Evolutionary conservation across 2,329 filamentous ascomycete species (phyloP).

Genomic region (Podosphaera aphanis): DNA sequence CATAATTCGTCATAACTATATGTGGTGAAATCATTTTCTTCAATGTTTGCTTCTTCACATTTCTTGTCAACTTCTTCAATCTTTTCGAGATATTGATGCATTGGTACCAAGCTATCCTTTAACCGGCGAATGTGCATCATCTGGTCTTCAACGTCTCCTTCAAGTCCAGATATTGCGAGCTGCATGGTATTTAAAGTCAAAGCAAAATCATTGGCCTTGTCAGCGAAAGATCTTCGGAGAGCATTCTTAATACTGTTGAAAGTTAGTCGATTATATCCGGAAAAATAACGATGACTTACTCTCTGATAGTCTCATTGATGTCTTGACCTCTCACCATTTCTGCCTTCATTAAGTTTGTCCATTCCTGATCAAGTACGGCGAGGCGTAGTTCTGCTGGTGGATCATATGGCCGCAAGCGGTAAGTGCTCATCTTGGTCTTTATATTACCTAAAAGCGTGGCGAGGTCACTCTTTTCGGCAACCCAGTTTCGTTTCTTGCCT

Average conservation of each 20-base stretch:
- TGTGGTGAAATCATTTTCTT: conserved; percentile 98
- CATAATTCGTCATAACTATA: conserved; percentile 92
- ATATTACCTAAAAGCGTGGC: conserved; percentile 88
- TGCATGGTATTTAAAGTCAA: conserved; percentile 87
- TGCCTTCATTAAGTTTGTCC: conserved; percentile 54
- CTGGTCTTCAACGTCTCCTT: conserved; percentile 92
- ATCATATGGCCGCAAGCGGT: conserved; percentile 73
- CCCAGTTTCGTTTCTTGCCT: conserved; percentile 80
- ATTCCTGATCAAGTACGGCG: conserved; percentile 62
- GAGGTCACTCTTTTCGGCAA: conserved; percentile 90
- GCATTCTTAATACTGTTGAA: conserved; percentile 65
- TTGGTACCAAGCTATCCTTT: conserved; percentile 60
- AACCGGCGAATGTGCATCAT: conserved; percentile 66
- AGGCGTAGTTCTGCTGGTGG: conserved; percentile 65
- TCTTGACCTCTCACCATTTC: conserved; percentile 77
- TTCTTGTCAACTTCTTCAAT: conserved; percentile 71
- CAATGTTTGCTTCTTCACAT: conserved; percentile 89
- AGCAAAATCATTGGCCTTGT: conserved; percentile 96
- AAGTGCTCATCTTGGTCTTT: conserved; percentile 94
- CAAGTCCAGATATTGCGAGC: conserved; percentile 81
- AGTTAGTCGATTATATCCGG: conserved; percentile 14
- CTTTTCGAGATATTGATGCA: conserved; percentile 76
- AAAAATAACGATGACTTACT: conserved; percentile 28
- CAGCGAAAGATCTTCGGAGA: conserved; percentile 75
- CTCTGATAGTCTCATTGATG: conserved; percentile 95